Base-by-base conservation (phyloP, 1,284 basidiomycete species). In the Puccinia hordei region DNA sequence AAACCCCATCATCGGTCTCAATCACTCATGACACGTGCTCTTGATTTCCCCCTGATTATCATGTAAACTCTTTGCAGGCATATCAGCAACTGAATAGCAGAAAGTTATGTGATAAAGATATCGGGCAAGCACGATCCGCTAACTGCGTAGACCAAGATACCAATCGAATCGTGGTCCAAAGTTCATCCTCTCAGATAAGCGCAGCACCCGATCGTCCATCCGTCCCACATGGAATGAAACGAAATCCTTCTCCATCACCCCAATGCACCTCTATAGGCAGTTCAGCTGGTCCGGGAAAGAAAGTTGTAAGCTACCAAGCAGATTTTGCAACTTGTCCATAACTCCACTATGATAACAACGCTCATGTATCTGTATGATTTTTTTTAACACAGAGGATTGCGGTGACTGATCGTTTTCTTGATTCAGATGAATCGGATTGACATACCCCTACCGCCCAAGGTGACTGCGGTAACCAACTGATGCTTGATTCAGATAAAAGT, bases 291-390 rank as follows among this genome's bases (percentile, higher is more conserved):
- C 55, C 72, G 15, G 6, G n/a, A 22, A 73, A 73, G 41, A 73
- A 73, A 73, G 72, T 55, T 1, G 72, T 73, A 13, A 73, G 72
- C 35, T 22, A 73, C 19, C 46, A 24, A 55, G 12, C 33, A n/a
- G 2, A 33, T 33, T 38, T 65, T 8, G 17, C n/a, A n/a, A n/a
- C n/a, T n/a, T n/a, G n/a, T n/a, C n/a, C n/a, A n/a, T 24, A 19
- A 19, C 30, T 3, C 22, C 19, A 19, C 24, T 24, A 2, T 55
- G 41, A 51, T 22, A 73, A 22, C 46, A 38, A 17, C 2, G 8
- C 33, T 46, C 46, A 44, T 66, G 35, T n/a, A 27, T 27, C n/a
- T 63, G 5, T 69, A 44, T 38, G 46, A 13, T 10, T 17, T 49
- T 44, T 13, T 49, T 49, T 49, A 49, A 49, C 46, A 13, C 15